phyloP scores from a whole-genome alignment of 371 early-diverging fungal genomes.

The Mucor plumbeus region DNA sequence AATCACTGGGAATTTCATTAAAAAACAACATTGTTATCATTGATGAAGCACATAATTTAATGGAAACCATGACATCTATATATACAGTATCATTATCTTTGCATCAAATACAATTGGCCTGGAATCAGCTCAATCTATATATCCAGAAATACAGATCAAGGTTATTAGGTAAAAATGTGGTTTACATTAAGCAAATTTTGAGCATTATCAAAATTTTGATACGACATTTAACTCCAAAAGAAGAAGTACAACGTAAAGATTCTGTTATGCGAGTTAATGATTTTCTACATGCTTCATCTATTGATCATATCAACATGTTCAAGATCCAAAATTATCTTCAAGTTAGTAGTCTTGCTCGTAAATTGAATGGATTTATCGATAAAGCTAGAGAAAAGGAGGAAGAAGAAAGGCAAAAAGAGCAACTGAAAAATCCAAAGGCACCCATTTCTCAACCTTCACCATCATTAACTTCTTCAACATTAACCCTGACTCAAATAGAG shows the following conservation, averaged over 20 bases:
- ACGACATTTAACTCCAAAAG: constrained; percentile 23
- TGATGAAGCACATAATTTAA: constrained; percentile 92
- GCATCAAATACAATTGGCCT: constrained; percentile 55
- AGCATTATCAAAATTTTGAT: constrained; percentile 49
- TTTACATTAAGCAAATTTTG: constrained; percentile 79
- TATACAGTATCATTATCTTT: constrained; percentile 59
- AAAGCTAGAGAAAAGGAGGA: constrained; percentile 50
- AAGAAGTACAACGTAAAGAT: constrained; percentile 22
- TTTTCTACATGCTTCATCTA: constrained; percentile 68
- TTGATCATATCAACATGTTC: constrained; percentile 89
- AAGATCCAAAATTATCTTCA: constrained; percentile 78
- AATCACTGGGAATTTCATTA: constrained; percentile 77
- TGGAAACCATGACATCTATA: constrained; percentile 72
- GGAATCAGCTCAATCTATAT: constrained; percentile 69
- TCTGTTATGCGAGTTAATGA: constrained; percentile 68
- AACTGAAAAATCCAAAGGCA: constrained; percentile 19
- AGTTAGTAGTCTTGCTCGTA: constrained; percentile 75
- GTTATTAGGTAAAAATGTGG: constrained; percentile 74
- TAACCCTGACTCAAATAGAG: constrained; percentile 60
- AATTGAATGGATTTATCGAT: constrained; percentile 65
- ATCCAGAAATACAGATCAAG: constrained; percentile 69
- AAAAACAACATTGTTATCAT: constrained; percentile 80
- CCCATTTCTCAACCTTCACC: constrained; percentile 3
- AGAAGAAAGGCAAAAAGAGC: constrained; percentile 22
- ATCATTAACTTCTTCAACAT: constrained; percentile 32